Evolutionary conservation across 306 rosid species (phyloP).

Genomic region (Rubus idaeus): DNA sequence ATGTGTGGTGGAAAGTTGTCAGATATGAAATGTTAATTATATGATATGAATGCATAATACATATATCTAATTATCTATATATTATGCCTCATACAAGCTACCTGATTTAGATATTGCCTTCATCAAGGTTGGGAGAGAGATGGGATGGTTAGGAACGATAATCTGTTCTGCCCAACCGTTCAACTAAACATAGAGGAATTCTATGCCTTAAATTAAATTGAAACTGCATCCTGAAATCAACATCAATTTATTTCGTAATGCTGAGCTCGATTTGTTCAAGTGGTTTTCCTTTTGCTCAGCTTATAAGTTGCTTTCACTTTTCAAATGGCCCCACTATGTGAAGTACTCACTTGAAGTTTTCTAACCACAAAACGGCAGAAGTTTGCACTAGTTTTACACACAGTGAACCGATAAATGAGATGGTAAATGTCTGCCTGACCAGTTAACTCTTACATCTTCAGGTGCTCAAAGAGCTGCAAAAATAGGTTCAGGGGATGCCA

Average conservation of each 20-base stretch:
- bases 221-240: not conserved
- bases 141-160: not conserved
- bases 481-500: constrained; percentile 87
- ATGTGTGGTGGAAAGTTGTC: not conserved
- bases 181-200: not conserved
- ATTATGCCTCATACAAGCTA: not conserved
- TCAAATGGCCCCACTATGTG: constrained; percentile 13
- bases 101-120: not conserved
- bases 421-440: not conserved
- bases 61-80: not conserved
- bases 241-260: not conserved
- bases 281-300: not conserved
- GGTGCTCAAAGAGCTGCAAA: constrained; percentile 81
- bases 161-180: not conserved
- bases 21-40: not conserved
- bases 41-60: not conserved
- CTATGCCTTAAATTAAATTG: not conserved
- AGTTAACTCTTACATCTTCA: constrained; percentile 25
- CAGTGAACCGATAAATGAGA: not conserved
- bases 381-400: not conserved
- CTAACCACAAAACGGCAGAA: not conserved
- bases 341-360: constrained; percentile 11
- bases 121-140: not conserved
- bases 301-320: constrained; percentile 16
- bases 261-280: not conserved